Evolutionary conservation across 306 rosid species (phyloP).

Genomic region (Ormosia semicastrata): DNA sequence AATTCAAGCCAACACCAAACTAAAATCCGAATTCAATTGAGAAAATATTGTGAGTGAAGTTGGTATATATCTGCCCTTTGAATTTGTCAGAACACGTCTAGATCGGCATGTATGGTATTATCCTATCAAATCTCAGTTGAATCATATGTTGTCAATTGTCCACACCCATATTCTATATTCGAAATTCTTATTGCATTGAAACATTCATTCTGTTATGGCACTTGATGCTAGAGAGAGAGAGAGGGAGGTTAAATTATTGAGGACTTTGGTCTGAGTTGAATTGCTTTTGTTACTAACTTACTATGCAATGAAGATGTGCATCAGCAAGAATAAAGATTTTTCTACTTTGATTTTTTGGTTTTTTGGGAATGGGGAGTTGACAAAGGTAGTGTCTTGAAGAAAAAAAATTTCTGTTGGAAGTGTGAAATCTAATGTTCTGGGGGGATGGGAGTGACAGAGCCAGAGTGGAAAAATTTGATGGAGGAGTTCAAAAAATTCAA

Average conservation of each 20-base stretch:
- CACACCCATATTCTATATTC: neutral
- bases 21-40: neutral
- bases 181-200: neutral
- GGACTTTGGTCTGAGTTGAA: neutral
- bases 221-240: neutral
- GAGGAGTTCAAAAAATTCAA: neutral
- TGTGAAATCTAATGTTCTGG: neutral
- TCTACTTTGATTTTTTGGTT: neutral
- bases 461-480: neutral
- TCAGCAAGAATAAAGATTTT: neutral
- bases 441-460: neutral
- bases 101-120: neutral
- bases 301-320: neutral
- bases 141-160: neutral
- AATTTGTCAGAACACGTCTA: neutral
- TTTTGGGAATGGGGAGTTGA: neutral
- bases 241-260: neutral
- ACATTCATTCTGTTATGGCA: neutral
- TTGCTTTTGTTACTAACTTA: neutral
- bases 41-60: constrained; percentile 4
- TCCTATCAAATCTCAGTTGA: neutral
- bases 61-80: neutral
- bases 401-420: neutral
- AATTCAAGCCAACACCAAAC: neutral
- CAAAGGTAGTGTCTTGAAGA: neutral